Evolutionary conservation across 345 rosid genomes (phyloP).

Genomic region (Eucalyptus regnans): DNA sequence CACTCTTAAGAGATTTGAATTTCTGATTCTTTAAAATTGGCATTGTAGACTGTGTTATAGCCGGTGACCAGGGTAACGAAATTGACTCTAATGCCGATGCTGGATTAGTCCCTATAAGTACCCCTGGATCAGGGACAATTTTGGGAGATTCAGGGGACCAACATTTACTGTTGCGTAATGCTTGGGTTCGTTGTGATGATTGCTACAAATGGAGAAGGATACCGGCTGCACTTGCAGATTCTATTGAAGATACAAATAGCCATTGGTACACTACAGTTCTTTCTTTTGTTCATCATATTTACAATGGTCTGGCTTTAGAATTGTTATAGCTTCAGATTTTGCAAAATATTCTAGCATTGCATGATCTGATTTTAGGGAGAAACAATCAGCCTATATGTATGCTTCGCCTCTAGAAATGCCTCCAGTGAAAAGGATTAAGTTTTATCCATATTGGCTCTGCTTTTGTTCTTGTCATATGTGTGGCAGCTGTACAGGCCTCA

Average conservation of each 20-base stretch:
- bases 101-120: conserved; percentile 7
- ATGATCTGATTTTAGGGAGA: background rate
- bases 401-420: background rate
- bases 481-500: background rate
- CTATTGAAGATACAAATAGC: conserved; percentile 56
- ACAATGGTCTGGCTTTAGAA: background rate
- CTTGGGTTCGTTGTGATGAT: conserved; percentile 97
- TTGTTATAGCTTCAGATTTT: background rate
- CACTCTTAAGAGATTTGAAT: background rate
- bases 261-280: conserved; percentile 44
- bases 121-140: conserved; percentile 21
- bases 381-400: background rate
- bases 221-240: conserved; percentile 51
- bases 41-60: conserved; percentile 11
- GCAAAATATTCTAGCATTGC: background rate
- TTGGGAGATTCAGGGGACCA: conserved; percentile 23
- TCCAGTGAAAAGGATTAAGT: background rate
- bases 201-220: conserved; percentile 95
- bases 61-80: conserved; percentile 14
- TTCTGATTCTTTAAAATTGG: background rate
- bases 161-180: conserved; percentile 30
- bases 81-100: conserved; percentile 3
- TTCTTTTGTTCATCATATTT: background rate
- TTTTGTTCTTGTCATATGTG: background rate
- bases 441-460: background rate